phyloP scores from a whole-genome alignment of 164 flowering plant genomes.

The Tetracentron sinense region DNA sequence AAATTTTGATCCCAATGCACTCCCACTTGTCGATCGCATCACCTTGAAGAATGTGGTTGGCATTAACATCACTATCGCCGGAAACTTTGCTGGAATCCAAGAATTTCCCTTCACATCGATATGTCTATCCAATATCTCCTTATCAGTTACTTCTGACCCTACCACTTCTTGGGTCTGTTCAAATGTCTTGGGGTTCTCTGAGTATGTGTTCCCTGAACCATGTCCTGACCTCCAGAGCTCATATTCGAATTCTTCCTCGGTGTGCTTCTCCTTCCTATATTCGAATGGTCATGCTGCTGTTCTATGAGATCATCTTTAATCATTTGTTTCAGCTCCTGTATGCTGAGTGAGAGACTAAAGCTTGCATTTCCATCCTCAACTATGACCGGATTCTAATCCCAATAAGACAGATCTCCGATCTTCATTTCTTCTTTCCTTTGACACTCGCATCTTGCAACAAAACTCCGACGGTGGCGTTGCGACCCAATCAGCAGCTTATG shows the following conservation, averaged over 20 bases:
- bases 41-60: conserved; percentile 49
- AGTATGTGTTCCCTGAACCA: conserved; percentile 41
- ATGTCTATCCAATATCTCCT: conserved; percentile 51
- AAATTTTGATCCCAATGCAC: conserved; percentile 45
- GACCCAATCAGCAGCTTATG: conserved; percentile 4
- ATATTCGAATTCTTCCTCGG: conserved; percentile 23
- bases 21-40: conserved; percentile 45
- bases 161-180: conserved; percentile 65
- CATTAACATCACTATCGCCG: conserved; percentile 43
- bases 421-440: conserved; percentile 4
- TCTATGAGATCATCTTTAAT: conserved; percentile 13
- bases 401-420: conserved; percentile 18
- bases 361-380: neutral
- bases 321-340: conserved; percentile 9
- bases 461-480: too few species aligned
- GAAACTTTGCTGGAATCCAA: conserved; percentile 49
- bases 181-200: conserved; percentile 44
- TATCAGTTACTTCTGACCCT: conserved; percentile 32
- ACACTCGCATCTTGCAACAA: conserved; percentile 1
- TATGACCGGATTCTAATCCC: conserved; percentile 15
- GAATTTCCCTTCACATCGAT: conserved; percentile 56
- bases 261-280: conserved; percentile 26
- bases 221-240: conserved; percentile 34
- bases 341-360: conserved; percentile 11
- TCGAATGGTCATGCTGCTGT: conserved; percentile 14